Evolutionary conservation across 2,329 filamentous ascomycete species (phyloP).

Genomic region (Penicillium janthinellum): DNA sequence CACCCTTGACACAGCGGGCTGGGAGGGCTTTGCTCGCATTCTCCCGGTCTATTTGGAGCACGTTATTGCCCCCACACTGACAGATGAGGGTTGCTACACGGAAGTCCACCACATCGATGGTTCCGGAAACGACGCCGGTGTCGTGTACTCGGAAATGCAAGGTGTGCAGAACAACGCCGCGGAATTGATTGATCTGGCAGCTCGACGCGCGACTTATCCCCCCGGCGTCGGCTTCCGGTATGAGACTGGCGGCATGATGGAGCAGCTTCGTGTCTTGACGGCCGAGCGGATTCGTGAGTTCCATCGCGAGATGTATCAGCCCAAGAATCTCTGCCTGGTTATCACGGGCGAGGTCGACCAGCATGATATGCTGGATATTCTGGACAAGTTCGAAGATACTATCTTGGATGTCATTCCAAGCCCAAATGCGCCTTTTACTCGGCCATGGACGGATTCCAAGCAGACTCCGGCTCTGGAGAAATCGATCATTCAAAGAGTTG

Average conservation of each 20-base stretch:
- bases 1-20: constrained; percentile 90
- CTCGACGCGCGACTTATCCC: constrained; percentile 80
- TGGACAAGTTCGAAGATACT: constrained; percentile 85
- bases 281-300: constrained; percentile 91
- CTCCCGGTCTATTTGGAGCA: constrained; percentile 95
- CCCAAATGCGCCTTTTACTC: constrained; percentile 72
- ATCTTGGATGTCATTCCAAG: constrained; percentile 81
- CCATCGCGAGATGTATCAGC: constrained; percentile 96
- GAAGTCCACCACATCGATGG: constrained; percentile 97
- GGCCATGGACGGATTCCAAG: constrained; percentile 89
- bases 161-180: constrained; percentile 81
- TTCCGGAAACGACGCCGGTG: constrained; percentile 89
- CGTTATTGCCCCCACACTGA: constrained; percentile 85
- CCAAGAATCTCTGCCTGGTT: constrained; percentile 87
- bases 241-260: constrained; percentile 97
- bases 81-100: constrained; percentile 88
- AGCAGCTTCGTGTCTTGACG: constrained; percentile 81
- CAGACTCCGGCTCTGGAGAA: constrained; percentile 72
- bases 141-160: constrained; percentile 99
- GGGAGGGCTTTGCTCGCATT: constrained; percentile 95
- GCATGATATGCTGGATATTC: constrained; percentile 72
- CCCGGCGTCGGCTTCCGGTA: constrained; percentile 91
- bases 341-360: constrained; percentile 93
- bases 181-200: constrained; percentile 84
- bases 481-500: constrained; percentile 74